These are phyloP conservation scores for Trichomonascaceae sp. DNA, from an alignment of 1,139 yeast species.

Conservation along the genomic window DNA sequence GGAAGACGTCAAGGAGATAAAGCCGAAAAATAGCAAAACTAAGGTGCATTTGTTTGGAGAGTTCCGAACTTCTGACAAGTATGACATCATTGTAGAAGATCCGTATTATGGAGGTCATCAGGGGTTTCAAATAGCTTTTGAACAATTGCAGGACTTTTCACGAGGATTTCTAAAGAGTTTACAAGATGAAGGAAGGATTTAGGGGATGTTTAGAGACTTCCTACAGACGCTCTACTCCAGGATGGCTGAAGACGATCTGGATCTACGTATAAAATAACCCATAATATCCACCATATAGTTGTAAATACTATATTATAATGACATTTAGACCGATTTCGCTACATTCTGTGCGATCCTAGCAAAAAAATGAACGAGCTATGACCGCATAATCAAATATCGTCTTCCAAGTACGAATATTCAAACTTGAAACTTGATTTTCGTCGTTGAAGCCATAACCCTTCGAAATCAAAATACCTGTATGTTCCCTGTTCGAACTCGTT, in stretches of 20 bases:
- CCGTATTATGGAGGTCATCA: constrained; percentile 86
- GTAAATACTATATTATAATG: neutral
- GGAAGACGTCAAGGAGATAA: constrained; percentile 50
- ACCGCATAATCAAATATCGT: constrained; percentile 28
- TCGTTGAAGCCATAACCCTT: constrained; percentile 82
- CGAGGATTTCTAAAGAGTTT: constrained; percentile 17
- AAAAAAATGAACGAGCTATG: neutral
- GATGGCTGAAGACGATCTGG: too few species aligned
- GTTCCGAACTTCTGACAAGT: constrained; percentile 51
- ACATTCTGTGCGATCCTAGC: neutral
- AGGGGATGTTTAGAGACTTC: neutral
- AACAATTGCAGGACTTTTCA: constrained; percentile 65
- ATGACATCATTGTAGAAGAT: constrained; percentile 63
- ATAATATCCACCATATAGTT: neutral
- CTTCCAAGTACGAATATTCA: constrained; percentile 41
- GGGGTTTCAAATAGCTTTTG: constrained; percentile 75
- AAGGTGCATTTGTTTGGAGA: constrained; percentile 60
- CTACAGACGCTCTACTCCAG: too few species aligned
- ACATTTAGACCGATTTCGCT: neutral
- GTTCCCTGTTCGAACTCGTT: constrained; percentile 46
- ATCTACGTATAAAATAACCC: neutral
- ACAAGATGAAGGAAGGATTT: neutral
- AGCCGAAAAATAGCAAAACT: constrained; percentile 40
- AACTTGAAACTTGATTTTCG: constrained; percentile 67
- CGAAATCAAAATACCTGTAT: constrained; percentile 84